phyloP scores from a whole-genome alignment of 192 early-diverging fungal genomes.

The Chytriomyces sp. region DNA sequence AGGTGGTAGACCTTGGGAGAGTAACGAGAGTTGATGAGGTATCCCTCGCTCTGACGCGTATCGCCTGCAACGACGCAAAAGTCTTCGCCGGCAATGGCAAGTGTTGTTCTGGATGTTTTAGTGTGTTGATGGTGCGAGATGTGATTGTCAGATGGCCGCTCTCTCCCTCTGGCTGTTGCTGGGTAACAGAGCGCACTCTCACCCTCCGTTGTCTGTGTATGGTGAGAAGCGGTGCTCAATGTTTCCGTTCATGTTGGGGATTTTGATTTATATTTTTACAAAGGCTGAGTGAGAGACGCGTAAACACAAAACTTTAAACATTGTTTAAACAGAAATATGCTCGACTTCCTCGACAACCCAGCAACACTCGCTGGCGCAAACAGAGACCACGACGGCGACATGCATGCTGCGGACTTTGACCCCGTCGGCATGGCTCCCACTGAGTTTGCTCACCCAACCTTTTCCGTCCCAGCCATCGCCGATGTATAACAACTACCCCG shows the following conservation, averaged over 20 bases:
- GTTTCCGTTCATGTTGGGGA: conserved; percentile 10
- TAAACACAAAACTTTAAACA: neutral
- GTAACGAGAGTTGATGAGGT: conserved; percentile 93
- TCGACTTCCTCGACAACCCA: conserved; percentile 39
- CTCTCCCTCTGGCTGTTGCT: neutral
- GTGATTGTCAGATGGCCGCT: too few species aligned
- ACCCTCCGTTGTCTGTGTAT: conserved; percentile 88
- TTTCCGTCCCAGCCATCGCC: conserved; percentile 42
- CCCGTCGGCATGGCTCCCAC: conserved; percentile 14
- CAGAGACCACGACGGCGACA: conserved; percentile 6
- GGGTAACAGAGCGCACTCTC: neutral
- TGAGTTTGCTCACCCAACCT: conserved; percentile 44
- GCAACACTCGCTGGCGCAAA: neutral
- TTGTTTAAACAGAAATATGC: neutral
- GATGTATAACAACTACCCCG: conserved; percentile 30
- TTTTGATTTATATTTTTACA: neutral
- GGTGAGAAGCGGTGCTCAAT: conserved; percentile 82
- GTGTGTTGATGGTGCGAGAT: neutral
- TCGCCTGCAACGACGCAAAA: conserved; percentile 94
- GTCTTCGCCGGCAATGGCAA: conserved; percentile 95
- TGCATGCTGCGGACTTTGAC: neutral
- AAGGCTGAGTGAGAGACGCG: too few species aligned
- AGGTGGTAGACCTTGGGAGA: conserved; percentile 89
- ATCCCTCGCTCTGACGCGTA: conserved; percentile 93
- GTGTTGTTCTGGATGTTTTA: conserved; percentile 66